Conservation (phyloP, 176 grass and related monocot species). For the Paspalum notatum region DNA sequence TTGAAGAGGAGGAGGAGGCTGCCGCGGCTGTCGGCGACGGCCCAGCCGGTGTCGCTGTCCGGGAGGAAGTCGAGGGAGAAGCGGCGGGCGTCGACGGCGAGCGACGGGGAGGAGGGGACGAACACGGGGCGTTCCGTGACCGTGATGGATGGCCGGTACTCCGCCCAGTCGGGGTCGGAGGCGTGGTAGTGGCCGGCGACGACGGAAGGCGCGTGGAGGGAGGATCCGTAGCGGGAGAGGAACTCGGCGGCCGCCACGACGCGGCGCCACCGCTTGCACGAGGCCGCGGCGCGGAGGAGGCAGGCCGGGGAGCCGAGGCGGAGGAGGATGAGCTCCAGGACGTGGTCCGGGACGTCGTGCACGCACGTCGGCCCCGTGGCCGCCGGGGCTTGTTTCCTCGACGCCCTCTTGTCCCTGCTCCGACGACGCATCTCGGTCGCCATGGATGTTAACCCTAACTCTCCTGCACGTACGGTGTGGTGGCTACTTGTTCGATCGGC, state of each 20-base stretch:
- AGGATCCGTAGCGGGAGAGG: neutral
- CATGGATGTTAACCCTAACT: neutral
- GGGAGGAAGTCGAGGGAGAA: slow-evolving; percentile 35
- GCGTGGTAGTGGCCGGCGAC: slow-evolving; percentile 41
- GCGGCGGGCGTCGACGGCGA: neutral
- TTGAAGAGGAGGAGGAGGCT: slow-evolving; percentile 32
- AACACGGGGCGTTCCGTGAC: neutral
- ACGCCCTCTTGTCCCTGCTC: too few species aligned
- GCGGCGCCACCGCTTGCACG: slow-evolving; percentile 30
- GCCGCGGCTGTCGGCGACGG: neutral
- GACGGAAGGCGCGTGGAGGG: neutral
- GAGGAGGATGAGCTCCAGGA: slow-evolving; percentile 29
- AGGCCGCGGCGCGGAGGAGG: slow-evolving; percentile 32
- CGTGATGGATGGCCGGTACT: neutral
- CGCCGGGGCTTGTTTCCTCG: neutral
- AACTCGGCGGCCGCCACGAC: neutral
- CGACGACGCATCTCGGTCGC: neutral
- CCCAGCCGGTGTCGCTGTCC: slow-evolving; percentile 13
- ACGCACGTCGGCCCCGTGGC: neutral
- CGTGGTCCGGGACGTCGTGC: slow-evolving; percentile 6
- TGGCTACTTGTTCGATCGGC: neutral
- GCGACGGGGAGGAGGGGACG: slow-evolving; percentile 13
- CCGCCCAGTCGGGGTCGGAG: neutral
- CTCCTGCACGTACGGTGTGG: too few species aligned
- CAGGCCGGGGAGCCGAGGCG: neutral